Percentiles rank a stretch among this genome's conserved stretches.
Evolutionary conservation across 1,284 basidiomycete genomes (phyloP).

Genomic region (Exobasidium cylindrosporum): DNA sequence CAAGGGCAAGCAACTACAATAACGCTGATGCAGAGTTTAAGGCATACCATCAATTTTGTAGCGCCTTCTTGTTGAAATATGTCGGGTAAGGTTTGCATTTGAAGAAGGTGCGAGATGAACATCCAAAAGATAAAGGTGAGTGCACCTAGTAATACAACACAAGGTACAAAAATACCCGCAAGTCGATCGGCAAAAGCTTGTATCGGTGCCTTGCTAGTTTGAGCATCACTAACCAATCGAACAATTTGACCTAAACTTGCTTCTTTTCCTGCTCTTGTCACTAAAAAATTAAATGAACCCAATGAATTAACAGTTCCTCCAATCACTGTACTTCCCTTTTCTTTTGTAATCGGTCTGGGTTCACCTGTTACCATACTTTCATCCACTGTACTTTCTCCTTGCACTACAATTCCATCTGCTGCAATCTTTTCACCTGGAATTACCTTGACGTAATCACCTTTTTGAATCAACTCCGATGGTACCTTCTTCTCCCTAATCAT

Average conservation of each 20-base stretch:
- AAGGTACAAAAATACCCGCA: constrained; percentile 91
- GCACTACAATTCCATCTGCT: constrained; percentile 85
- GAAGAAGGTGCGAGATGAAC: constrained; percentile 64
- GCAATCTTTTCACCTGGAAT: constrained; percentile 95
- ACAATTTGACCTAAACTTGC: constrained; percentile 96
- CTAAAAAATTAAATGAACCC: constrained; percentile 91
- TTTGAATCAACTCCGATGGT: constrained; percentile 88
- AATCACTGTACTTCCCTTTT: constrained; percentile 77
- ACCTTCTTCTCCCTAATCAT: constrained; percentile 78
- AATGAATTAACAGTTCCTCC: constrained; percentile 96
- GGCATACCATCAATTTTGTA: constrained; percentile 82
- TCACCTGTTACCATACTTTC: constrained; percentile 98
- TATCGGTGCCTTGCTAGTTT: constrained; percentile 95
- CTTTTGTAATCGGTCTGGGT: constrained; percentile 83
- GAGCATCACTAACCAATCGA: constrained; percentile 92
- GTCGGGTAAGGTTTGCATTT: constrained; percentile 66
- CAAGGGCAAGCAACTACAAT: constrained; percentile 98
- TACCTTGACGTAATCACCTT: constrained; percentile 88
- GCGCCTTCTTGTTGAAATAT: constrained; percentile 81
- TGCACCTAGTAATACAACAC: constrained; percentile 76
- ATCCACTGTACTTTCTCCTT: constrained; percentile 82
- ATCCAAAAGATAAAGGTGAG: constrained; percentile 86
- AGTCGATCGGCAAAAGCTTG: constrained; percentile 93
- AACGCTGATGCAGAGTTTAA: constrained; percentile 96
- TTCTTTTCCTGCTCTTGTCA: constrained; percentile 91